phyloP scores from a whole-genome alignment of 75 land plant species.

The Sequoiadendron giganteum region DNA sequence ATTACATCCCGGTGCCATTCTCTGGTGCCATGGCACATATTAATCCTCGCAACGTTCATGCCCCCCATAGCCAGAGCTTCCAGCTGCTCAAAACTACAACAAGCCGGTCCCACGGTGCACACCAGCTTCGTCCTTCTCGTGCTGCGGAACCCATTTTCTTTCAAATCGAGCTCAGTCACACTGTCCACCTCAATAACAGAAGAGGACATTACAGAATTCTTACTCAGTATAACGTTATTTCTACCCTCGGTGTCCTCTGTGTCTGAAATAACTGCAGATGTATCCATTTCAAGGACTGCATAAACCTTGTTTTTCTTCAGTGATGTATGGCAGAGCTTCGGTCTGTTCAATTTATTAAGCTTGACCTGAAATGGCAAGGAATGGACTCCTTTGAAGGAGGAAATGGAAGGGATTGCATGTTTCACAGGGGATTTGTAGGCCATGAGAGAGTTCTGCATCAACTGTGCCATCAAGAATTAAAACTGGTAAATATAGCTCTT shows the following conservation, averaged over 20 bases:
- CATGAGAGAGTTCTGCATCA: slow-evolving; percentile 8
- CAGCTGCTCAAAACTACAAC: slow-evolving; percentile 40
- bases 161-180: slow-evolving; percentile 41
- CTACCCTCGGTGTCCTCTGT: background rate
- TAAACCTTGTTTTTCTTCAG: background rate
- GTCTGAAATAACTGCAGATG: slow-evolving; percentile 4
- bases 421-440: background rate
- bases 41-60: slow-evolving; percentile 74
- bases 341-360: background rate
- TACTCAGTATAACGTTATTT: background rate
- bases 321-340: background rate
- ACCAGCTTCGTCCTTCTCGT: slow-evolving; percentile 68
- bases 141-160: slow-evolving; percentile 57
- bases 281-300: background rate
- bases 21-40: slow-evolving; percentile 70
- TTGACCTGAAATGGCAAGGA: background rate
- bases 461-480: background rate
- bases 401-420: background rate
- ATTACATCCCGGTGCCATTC: slow-evolving; percentile 66
- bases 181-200: slow-evolving; percentile 31
- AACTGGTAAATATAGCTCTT: background rate
- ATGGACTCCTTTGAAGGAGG: background rate
- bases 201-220: background rate
- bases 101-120: slow-evolving; percentile 75
- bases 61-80: slow-evolving; percentile 66